phyloP scores from a whole-genome alignment of 768 basidiomycete genomes.

The Fibroporia radiculosa region DNA sequence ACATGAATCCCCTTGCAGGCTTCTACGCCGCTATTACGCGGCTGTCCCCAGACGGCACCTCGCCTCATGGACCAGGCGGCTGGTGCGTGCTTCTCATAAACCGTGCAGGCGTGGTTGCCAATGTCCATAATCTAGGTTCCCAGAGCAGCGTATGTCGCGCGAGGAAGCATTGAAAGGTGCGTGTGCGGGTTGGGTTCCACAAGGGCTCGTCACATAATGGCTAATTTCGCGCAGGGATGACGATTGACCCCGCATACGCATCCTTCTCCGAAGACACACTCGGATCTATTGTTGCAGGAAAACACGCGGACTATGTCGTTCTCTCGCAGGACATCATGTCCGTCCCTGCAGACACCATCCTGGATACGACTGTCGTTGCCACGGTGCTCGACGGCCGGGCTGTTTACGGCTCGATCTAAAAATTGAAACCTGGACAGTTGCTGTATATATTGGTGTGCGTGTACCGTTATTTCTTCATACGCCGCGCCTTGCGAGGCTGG shows the following conservation, averaged over 20 bases:
- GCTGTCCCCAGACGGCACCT: slow-evolving; percentile 56
- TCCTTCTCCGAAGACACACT: slow-evolving; percentile 67
- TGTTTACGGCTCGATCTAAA: slow-evolving; percentile 32
- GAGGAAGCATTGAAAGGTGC: slow-evolving; percentile 71
- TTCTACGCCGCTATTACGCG: slow-evolving; percentile 88
- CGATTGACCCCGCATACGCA: slow-evolving; percentile 81
- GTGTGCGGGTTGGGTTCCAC: too few relatives aligned
- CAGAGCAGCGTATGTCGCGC: slow-evolving; percentile 69
- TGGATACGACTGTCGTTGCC: slow-evolving; percentile 58
- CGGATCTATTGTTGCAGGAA: slow-evolving; percentile 75
- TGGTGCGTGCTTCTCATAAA: slow-evolving; percentile 46
- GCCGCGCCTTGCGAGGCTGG: too few relatives aligned
- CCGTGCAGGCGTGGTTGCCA: background rate
- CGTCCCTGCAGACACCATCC: slow-evolving; percentile 47
- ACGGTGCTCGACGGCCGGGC: slow-evolving; percentile 73
- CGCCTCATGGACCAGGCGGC: slow-evolving; percentile 76
- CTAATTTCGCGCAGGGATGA: slow-evolving; percentile 53
- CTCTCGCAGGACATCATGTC: slow-evolving; percentile 78
- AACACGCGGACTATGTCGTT: slow-evolving; percentile 81
- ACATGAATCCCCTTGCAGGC: slow-evolving; percentile 73
- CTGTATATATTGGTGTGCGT: too few relatives aligned
- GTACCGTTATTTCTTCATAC: too few relatives aligned
- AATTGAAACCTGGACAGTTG: too few relatives aligned
- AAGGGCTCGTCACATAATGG: too few relatives aligned
- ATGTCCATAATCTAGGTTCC: slow-evolving; percentile 49